These are phyloP conservation scores for Aspergillus fumigatus DNA, from an alignment of 2,329 filamentous ascomycete species.

Conservation along the genomic window DNA sequence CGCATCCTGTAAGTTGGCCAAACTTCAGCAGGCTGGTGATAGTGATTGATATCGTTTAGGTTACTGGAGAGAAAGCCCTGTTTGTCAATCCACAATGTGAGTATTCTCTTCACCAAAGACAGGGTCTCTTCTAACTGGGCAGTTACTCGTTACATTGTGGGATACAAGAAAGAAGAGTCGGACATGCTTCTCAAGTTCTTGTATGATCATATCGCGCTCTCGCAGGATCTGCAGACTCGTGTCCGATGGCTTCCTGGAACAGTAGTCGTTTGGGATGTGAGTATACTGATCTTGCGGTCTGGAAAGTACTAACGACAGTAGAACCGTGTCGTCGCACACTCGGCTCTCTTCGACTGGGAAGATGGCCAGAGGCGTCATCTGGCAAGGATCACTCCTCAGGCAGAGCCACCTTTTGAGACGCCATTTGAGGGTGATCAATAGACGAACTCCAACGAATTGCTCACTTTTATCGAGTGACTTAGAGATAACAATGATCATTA, in stretches of 20 bases:
- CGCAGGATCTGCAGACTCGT: slow-evolving; percentile 67
- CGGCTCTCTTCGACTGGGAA: slow-evolving; percentile 77
- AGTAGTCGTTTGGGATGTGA: slow-evolving; percentile 75
- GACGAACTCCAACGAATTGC: neutral
- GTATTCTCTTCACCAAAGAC: slow-evolving; percentile 17
- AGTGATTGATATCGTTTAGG: slow-evolving; percentile 7
- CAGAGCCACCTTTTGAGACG: slow-evolving; percentile 72
- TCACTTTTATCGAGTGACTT: neutral
- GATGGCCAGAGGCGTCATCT: slow-evolving; percentile 73
- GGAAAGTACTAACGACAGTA: slow-evolving; percentile 18
- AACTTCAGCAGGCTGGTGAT: neutral
- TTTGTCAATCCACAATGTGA: slow-evolving; percentile 80
- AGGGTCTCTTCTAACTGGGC: neutral
- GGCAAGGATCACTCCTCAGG: slow-evolving; percentile 77
- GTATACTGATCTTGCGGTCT: slow-evolving; percentile 13
- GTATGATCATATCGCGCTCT: slow-evolving; percentile 68
- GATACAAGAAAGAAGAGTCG: slow-evolving; percentile 81
- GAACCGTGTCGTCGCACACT: slow-evolving; percentile 74
- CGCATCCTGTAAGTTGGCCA: slow-evolving; percentile 57
- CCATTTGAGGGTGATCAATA: slow-evolving; percentile 41
- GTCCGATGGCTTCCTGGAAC: slow-evolving; percentile 76
- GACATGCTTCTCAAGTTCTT: slow-evolving; percentile 73
- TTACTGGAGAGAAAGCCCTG: slow-evolving; percentile 77
- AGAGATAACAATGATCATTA: neutral
- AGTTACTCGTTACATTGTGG: slow-evolving; percentile 77